phyloP scores from a whole-genome alignment of 2,329 filamentous ascomycete species.

The Nemania sp. region DNA sequence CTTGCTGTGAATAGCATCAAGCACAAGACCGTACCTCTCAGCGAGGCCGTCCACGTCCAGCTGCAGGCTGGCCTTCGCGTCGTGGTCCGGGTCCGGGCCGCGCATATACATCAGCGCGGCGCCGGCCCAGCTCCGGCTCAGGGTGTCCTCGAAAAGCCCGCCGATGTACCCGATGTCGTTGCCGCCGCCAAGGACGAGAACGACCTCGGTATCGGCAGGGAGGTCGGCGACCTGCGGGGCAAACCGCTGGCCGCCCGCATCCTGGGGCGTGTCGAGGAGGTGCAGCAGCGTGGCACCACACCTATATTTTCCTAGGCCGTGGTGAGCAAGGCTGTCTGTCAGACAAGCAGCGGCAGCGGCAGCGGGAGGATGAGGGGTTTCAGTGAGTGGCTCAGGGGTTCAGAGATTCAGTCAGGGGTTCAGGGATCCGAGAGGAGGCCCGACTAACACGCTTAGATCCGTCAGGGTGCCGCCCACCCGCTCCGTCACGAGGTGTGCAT shows the following conservation, averaged over 20 bases:
- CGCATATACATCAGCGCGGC: slow-evolving; percentile 17
- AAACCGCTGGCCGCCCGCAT: slow-evolving; percentile 33
- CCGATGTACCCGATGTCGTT: slow-evolving; percentile 46
- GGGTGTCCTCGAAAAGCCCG: slow-evolving; percentile 40
- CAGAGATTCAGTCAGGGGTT: too few species aligned
- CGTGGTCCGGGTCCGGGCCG: slow-evolving; percentile 21
- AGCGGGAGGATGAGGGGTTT: too few species aligned
- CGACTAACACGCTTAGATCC: slow-evolving; percentile 40
- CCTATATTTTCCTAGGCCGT: too few species aligned
- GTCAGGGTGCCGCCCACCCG: slow-evolving; percentile 34
- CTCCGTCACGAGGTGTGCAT: slow-evolving; percentile 40
- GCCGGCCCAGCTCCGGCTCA: slow-evolving; percentile 26
- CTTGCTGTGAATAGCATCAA: slow-evolving; percentile 36
- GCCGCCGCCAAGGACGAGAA: slow-evolving; percentile 44
- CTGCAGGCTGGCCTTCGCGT: slow-evolving; percentile 7
- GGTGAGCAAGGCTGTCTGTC: too few species aligned
- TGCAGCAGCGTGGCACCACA: slow-evolving; percentile 45
- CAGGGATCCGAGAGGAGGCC: too few species aligned
- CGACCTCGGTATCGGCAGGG: slow-evolving; percentile 41
- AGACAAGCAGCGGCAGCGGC: too few species aligned
- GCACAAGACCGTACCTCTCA: slow-evolving; percentile 31
- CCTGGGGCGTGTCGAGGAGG: slow-evolving; percentile 42
- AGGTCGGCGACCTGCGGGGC: slow-evolving; percentile 42
- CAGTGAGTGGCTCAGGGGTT: too few species aligned
- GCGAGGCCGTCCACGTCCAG: slow-evolving; percentile 32